phyloP scores from a whole-genome alignment of 306 rosid genomes.

The Quercus ilex region DNA sequence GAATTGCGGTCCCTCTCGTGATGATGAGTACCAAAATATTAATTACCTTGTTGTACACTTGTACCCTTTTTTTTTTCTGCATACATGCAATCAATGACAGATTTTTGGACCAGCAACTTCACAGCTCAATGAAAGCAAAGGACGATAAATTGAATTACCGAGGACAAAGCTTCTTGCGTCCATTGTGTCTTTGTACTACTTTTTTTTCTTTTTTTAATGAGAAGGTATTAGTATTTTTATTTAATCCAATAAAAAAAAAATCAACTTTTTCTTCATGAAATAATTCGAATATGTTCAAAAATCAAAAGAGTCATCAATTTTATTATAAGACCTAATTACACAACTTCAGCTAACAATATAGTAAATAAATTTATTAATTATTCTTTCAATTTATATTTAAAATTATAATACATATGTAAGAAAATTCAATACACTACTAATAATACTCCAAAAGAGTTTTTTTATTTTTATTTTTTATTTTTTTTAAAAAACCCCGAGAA shows the following conservation, averaged over 20 bases:
- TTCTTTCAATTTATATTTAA: too few species aligned
- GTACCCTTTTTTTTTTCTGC: neutral
- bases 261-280: neutral
- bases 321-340: too few species aligned
- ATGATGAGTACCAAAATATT: conserved; percentile 14
- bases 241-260: neutral
- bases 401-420: too few species aligned
- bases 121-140: neutral
- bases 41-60: neutral
- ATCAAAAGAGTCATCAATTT: too few species aligned
- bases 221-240: too few species aligned
- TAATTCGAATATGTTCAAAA: too few species aligned
- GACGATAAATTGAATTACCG: neutral
- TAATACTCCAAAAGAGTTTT: too few species aligned
- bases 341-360: too few species aligned
- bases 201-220: neutral
- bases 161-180: neutral
- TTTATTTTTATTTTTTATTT: too few species aligned
- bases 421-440: too few species aligned
- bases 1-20: conserved; percentile 16
- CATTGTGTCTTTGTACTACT: neutral
- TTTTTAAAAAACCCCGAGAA: too few species aligned
- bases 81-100: neutral
- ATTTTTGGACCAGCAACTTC: neutral
- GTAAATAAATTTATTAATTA: too few species aligned